Evolutionary conservation across 306 rosid species (phyloP), one percentile per base, ranked within the genome.

Genomic region (Bauhinia variegata): DNA sequence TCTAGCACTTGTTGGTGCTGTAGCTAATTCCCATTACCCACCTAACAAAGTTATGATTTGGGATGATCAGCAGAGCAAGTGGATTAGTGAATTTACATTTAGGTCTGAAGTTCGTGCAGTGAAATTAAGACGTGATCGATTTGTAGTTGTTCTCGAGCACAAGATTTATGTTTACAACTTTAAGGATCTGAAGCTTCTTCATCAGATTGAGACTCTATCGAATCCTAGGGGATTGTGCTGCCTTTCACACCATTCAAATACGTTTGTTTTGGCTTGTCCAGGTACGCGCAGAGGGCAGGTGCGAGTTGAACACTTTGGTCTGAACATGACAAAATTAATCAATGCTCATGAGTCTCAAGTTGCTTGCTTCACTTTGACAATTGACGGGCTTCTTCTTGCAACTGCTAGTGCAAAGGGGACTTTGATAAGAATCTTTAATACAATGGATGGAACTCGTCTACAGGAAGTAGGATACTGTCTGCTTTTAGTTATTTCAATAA

Each of bases 361-460:
- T 79, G 91, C 96, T 36, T 93, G 97, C 84, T 49, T 88, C 48
- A 79, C 96, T 52, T 63, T 93, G 74, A 90, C 97, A 61, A 70
- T 78, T 88, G 99, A 93, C 56, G 99, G 99, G 17, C 92, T 89
- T 75, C 96, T 93, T 53, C 99, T 93, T 74, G 96, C 99, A 61
- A 90, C 99, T 78, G 95, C 99, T 41, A 90, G 99, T 79, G 76
- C 73, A 8, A 90, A 83, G 88, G 99, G 99, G 8, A 93, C 99
- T 73, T 78, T 93, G 79, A 86, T 93, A 76, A 86, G 99, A 80
- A 79, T 93, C 75, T 93, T 90, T 86, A 93, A 93, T 80, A 93
- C 99, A 63, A 81, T 93, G 93, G 97, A 93, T 13, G 96, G 99
- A 69, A 86, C 89, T 80, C 84, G 54, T 60, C 76, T 93, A 63